These are phyloP conservation scores for Fagopyrum esculentum DNA, from an alignment of 148 eudicot genomes.

Conservation along the genomic window DNA sequence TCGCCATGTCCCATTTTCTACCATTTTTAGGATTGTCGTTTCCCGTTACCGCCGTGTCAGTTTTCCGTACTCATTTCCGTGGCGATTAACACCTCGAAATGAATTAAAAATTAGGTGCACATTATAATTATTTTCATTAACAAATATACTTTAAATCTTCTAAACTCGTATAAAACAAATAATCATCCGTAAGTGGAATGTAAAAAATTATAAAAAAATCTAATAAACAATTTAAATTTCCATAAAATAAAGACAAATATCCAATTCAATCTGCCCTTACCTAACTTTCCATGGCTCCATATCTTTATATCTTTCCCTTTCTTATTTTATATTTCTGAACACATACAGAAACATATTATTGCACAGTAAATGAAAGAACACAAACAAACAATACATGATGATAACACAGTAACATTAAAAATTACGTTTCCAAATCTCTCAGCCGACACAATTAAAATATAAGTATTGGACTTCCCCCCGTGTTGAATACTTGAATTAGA, in stretches of 20 bases:
- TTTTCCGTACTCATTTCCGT: too few relatives aligned
- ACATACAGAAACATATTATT: not conserved
- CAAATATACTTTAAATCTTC: not conserved
- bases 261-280: not conserved
- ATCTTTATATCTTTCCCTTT: not conserved
- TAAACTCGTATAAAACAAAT: not conserved
- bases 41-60: too few relatives aligned
- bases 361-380: not conserved
- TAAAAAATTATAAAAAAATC: not conserved
- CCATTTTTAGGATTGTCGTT: too few relatives aligned
- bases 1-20: too few relatives aligned
- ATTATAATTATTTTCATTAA: too few relatives aligned
- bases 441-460: slow-evolving; percentile 8
- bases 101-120: too few relatives aligned
- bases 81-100: too few relatives aligned
- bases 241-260: not conserved
- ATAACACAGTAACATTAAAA: not conserved
- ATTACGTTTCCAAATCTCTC: slow-evolving; percentile 7
- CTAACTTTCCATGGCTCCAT: not conserved
- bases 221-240: not conserved
- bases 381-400: not conserved
- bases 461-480: not conserved
- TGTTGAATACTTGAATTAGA: not conserved
- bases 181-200: not conserved
- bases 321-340: not conserved